Percentiles rank a stretch among this genome's conserved stretches.
These are phyloP conservation scores for Nevesoporus exiguus DNA, from an alignment of 768 basidiomycete species.

Conservation along the genomic window DNA sequence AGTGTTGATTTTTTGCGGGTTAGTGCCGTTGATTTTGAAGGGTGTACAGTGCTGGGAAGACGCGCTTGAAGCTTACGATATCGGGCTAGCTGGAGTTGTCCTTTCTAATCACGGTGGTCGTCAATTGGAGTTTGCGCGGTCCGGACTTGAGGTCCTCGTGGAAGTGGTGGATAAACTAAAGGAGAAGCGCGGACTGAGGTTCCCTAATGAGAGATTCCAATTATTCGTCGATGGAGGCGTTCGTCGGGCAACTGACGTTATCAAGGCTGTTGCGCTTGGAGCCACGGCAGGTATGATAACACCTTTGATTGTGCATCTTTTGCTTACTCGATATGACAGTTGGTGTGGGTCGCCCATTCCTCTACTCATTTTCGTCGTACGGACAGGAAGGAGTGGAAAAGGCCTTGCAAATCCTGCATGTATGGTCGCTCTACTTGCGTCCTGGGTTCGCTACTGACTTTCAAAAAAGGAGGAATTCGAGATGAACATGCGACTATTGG, in stretches of 20 bases:
- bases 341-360: constrained; percentile 80
- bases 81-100: constrained; percentile 69
- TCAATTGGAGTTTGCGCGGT: constrained; percentile 76
- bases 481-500: constrained; percentile 94
- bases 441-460: background rate
- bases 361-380: constrained; percentile 88
- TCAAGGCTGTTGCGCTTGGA: constrained; percentile 85
- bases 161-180: constrained; percentile 77
- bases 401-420: constrained; percentile 75
- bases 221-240: constrained; percentile 95
- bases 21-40: constrained; percentile 89
- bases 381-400: constrained; percentile 84
- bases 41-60: constrained; percentile 92
- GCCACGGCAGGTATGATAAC: constrained; percentile 67
- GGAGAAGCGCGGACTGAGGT: constrained; percentile 59
- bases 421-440: constrained; percentile 29
- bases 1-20: constrained; percentile 1
- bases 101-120: constrained; percentile 87
- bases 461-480: constrained; percentile 84
- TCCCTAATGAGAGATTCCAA: constrained; percentile 79
- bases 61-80: constrained; percentile 79
- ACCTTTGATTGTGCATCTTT: background rate
- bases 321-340: constrained; percentile 39
- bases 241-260: constrained; percentile 81
- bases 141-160: constrained; percentile 86